Evolutionary conservation across 2,329 filamentous ascomycete species (phyloP), one percentile per base, ranked within the genome.

Genomic region (Phoma sp.): DNA sequence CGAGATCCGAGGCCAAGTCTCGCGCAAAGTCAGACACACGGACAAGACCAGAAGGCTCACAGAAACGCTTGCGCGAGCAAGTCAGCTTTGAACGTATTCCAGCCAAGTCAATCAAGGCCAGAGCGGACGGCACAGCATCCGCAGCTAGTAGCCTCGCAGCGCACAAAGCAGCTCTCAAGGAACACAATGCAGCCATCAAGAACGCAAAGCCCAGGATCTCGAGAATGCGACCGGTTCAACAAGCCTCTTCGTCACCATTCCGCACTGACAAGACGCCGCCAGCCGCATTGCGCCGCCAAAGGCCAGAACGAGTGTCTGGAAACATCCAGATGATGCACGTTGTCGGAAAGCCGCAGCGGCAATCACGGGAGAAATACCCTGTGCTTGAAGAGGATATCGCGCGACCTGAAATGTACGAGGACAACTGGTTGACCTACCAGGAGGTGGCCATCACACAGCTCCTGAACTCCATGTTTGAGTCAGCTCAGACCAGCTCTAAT

Each of bases 401-500:
- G 2, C 80, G 81, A 43, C 79, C 84, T n/a, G 78, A 82, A 48
- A 76, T 88, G 60, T 87, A 87, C 67, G 85, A 88, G 63, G 84
- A 87, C 40, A 78, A 82, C 51, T 88, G 85, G 85, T 80, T 88
- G 33, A 78, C 76, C 12, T 82, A 87, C 57, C 85, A 88, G 64
- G 85, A 88, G 65, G 75, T 83, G 21, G 81, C 84, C 33, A 81
- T 88, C 39, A 84, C 84, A 0, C 85, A 87, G 64, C 74, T 88
- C 6, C 69, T 85, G 41, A 88, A 88, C 67, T 76, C 76, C 13
- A 72, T 87, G 43, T 84, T 86, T 61, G 71, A 79, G 32, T 68
- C 76, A 4, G 70, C 74, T 0, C 60, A 43, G 36, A 63, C 58
- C 33, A 60, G 67, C 46, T 58, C 62, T 3, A 69, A 70, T 31